Conservation (phyloP, 768 basidiomycete species). For the Amylocystis lapponica region DNA sequence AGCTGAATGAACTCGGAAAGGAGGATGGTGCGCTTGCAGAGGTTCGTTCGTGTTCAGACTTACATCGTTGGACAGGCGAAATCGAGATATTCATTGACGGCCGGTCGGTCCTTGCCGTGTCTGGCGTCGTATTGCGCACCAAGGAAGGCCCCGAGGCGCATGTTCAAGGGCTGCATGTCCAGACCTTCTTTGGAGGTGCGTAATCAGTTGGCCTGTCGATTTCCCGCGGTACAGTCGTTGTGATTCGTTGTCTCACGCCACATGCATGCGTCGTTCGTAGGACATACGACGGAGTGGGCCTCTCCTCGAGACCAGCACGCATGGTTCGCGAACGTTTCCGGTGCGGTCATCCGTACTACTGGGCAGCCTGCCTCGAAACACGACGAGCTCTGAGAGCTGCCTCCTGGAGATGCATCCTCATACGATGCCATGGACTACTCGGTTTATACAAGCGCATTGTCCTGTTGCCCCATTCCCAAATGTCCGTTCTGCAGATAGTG, state of each 20-base stretch:
- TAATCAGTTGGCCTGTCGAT: neutral
- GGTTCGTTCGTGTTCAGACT: constrained; percentile 2
- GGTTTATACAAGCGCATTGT: no score
- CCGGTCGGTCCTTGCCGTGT: constrained; percentile 42
- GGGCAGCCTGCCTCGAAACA: no score
- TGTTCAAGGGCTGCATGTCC: constrained; percentile 67
- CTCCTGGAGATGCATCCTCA: no score
- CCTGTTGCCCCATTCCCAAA: no score
- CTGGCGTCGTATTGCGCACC: constrained; percentile 42
- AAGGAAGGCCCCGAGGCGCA: constrained; percentile 28
- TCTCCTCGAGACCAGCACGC: constrained; percentile 52
- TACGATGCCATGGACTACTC: no score
- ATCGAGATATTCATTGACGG: constrained; percentile 64
- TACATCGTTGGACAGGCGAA: constrained; percentile 40
- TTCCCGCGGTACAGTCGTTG: neutral
- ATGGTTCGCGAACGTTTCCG: constrained; percentile 57
- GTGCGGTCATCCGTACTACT: constrained; percentile 28
- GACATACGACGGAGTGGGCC: constrained; percentile 54
- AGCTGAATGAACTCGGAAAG: constrained; percentile 54
- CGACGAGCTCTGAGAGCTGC: no score
- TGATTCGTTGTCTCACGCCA: constrained; percentile 49
- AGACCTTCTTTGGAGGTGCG: constrained; percentile 76
- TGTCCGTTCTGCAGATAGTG: no score
- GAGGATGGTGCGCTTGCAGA: constrained; percentile 45
- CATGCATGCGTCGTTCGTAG: constrained; percentile 54